Percentiles rank a stretch among this genome's conserved stretches.
Conservation (phyloP, 2,329 filamentous ascomycete species). For the Pseudopithomyces chartarum region DNA sequence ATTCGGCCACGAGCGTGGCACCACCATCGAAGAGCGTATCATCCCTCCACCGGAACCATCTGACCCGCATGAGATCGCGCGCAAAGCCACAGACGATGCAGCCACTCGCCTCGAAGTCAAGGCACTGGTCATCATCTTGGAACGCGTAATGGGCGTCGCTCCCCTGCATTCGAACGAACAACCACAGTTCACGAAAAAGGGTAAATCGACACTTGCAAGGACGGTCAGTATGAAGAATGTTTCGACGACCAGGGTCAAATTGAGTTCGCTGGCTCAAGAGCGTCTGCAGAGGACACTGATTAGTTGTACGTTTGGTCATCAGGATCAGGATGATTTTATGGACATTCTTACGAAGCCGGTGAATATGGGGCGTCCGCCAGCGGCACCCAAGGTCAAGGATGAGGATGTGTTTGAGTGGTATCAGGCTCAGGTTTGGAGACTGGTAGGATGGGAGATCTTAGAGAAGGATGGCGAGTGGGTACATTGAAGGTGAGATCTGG, state of each 20-base stretch:
- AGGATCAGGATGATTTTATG: constrained; percentile 45
- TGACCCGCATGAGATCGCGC: constrained; percentile 10
- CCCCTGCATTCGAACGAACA: constrained; percentile 42
- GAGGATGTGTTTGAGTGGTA: constrained; percentile 58
- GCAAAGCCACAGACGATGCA: constrained; percentile 26
- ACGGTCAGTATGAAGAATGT: constrained; percentile 31
- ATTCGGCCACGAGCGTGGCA: constrained; percentile 41
- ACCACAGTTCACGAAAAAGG: constrained; percentile 18
- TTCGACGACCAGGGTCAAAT: constrained; percentile 32
- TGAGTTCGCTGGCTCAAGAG: constrained; percentile 47
- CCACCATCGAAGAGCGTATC: constrained; percentile 35
- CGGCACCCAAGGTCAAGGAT: constrained; percentile 45
- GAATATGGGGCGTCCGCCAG: constrained; percentile 25
- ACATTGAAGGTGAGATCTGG: not conserved
- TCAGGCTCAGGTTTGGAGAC: constrained; percentile 59
- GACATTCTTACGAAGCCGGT: constrained; percentile 50
- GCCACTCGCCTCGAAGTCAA: constrained; percentile 44
- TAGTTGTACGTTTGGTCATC: constrained; percentile 49
- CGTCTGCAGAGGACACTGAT: constrained; percentile 53
- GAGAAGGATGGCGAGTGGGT: constrained; percentile 24
- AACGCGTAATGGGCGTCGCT: constrained; percentile 46
- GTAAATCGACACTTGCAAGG: constrained; percentile 16
- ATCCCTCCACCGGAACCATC: constrained; percentile 7
- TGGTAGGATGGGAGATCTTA: constrained; percentile 63
- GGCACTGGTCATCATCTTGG: constrained; percentile 48